Base-by-base conservation (phyloP, 257 asterid species). In the Schizonepeta tenuifolia region DNA sequence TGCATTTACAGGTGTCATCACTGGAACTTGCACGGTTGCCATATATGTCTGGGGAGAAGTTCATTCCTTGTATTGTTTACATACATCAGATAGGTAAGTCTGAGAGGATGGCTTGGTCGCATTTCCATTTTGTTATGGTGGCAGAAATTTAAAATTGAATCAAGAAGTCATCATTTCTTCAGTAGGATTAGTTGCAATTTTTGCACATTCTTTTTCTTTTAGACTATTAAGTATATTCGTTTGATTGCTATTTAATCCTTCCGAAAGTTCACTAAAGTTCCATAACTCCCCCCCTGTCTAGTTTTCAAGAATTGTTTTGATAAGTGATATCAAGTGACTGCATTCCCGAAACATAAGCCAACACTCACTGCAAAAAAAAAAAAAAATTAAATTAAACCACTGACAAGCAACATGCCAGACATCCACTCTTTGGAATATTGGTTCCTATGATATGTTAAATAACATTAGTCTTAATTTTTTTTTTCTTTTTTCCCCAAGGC, bases 21-120 rank as follows among this genome's bases (percentile, higher is more conserved):
- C 71, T 90, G 86, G 99, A 95, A 87, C 93, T 92, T 28, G 92
- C 91, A 15, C 87, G 90, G 59, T 89, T 95, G 77, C 98, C 97
- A 33, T 82, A 80, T 85, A 76, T 81, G 83, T 78, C 84, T 12
- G 78, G 80, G 53, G 92, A 81, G 57, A 88, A 87, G 67, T 86
- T 78, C 69, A 58, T 90, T 51, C 99, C 99, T 22, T 79, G 88
- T 65, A 92, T 95, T 79, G 90, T 92, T 61, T 92, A 90, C 79
- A 88, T 92, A 77, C 96, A 90, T 67, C 98, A 95, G 78, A 90
- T 95, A 82, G 99, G 99, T 95, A 53, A 65, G 81, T 80, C 73
- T 78, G 55, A 67, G 31, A 62, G 56, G 71, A 33, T 68, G 33
- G 46, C 35, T 33, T 80, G 38, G 21, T 72, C 56, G 54, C 61